Percentiles rank a stretch among this genome's conserved stretches.
These are phyloP conservation scores for Pilasporangium apinafurcum DNA, from an alignment of 352 stramenopile species.

Conservation along the genomic window DNA sequence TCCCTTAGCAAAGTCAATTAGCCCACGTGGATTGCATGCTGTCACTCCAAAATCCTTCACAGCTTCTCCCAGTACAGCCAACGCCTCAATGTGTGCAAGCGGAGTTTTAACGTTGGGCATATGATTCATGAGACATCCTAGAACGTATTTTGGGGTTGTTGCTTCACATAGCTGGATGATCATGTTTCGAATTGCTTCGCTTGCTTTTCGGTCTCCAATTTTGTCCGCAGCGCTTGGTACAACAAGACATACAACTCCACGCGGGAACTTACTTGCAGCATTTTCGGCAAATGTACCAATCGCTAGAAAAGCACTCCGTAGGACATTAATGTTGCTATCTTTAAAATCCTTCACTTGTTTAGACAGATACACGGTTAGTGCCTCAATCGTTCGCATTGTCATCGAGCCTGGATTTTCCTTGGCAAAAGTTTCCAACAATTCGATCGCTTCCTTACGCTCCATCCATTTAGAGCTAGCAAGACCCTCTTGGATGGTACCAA, in stretches of 20 bases:
- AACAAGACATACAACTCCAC: constrained; percentile 64
- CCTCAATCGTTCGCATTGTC: constrained; percentile 62
- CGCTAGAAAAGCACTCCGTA: constrained; percentile 81
- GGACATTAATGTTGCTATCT: constrained; percentile 86
- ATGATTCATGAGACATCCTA: constrained; percentile 67
- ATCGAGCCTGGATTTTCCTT: constrained; percentile 41
- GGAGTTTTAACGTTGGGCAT: constrained; percentile 79
- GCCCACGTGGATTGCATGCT: constrained; percentile 54
- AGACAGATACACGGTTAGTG: constrained; percentile 61
- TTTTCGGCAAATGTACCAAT: constrained; percentile 66
- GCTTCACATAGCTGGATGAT: constrained; percentile 72
- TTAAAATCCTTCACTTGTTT: constrained; percentile 85
- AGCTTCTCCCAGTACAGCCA: constrained; percentile 58
- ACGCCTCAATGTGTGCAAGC: constrained; percentile 62
- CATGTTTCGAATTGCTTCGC: constrained; percentile 63
- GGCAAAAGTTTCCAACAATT: constrained; percentile 55
- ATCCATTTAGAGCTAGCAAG: constrained; percentile 80
- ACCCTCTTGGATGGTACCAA: constrained; percentile 36
- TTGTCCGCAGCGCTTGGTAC: constrained; percentile 73
- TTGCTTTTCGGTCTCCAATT: constrained; percentile 75
- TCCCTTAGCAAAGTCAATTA: constrained; percentile 80
- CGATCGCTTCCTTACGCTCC: constrained; percentile 73
- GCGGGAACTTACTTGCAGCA: constrained; percentile 53
- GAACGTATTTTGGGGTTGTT: constrained; percentile 65
- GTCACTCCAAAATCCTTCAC: constrained; percentile 73